phyloP scores from a whole-genome alignment of 306 rosid genomes.

The Ormosia semicastrata region DNA sequence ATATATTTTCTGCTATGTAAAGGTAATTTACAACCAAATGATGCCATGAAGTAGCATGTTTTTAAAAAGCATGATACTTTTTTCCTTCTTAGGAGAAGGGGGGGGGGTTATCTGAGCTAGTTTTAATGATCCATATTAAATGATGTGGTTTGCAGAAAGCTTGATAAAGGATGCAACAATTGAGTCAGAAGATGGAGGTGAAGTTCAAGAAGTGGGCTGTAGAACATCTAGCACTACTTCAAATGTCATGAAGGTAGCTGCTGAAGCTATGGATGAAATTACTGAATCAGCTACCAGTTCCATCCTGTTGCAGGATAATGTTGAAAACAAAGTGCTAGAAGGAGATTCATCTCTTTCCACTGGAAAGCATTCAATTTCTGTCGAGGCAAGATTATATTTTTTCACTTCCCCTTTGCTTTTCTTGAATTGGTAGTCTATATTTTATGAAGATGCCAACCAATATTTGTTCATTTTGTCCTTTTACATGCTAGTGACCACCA shows the following conservation, averaged over 20 bases:
- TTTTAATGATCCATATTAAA: background rate
- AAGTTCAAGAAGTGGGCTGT: constrained; percentile 39
- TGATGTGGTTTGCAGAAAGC: constrained; percentile 36
- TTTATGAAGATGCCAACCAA: background rate
- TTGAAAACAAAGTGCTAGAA: constrained; percentile 30
- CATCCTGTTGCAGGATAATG: constrained; percentile 28
- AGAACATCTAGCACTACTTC: constrained; percentile 40
- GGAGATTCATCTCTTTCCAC: constrained; percentile 48
- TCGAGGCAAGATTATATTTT: constrained; percentile 54
- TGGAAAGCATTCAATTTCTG: constrained; percentile 58
- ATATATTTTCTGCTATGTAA: background rate
- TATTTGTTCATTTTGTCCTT: constrained; percentile 4
- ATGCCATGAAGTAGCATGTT: background rate
- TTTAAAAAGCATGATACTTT: background rate
- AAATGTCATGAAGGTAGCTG: constrained; percentile 32
- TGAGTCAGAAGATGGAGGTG: constrained; percentile 37
- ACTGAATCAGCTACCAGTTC: constrained; percentile 41
- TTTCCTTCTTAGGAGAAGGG: background rate
- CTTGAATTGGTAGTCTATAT: constrained; percentile 1
- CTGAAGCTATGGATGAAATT: constrained; percentile 30
- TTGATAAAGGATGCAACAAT: constrained; percentile 27
- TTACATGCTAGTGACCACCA: background rate
- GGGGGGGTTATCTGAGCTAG: background rate
- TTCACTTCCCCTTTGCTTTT: constrained; percentile 7
- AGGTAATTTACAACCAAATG: background rate